Base-by-base conservation (phyloP, 345 rosid genomes). In the Geranium brycei region DNA sequence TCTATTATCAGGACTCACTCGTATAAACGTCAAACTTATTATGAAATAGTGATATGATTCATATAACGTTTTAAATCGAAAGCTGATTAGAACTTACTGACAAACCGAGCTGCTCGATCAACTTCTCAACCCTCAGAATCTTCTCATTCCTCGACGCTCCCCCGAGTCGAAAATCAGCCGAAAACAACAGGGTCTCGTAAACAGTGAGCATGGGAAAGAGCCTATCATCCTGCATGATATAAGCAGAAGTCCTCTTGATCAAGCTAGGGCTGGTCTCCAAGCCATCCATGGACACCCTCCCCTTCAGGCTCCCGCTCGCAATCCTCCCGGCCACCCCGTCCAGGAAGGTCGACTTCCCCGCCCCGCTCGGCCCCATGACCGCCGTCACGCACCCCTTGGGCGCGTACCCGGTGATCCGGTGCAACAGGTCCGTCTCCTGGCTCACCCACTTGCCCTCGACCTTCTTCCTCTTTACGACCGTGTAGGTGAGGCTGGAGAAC, bases 311-410 rank as follows among this genome's bases (percentile, higher is more conserved):
- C 58, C 85, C 88, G 51, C 83, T 83, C 0, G 88, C 83, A 7
- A 83, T 86, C 14, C 82, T 71, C 13, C 88, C 88, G 0, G 85
- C 88, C 62, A 86, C 17, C n/a, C 75, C 88, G 53, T 86, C 91
- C 59, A 86, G 63, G 11, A 86, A 59, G 1, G 91, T 86, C 5
- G 91, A 86, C 72, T 86, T 86, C 38, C 88, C 88, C 0, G 91
- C 88, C 28, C 88, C 91, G 35, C 91, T 86, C 0, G 87, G 87
- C 61, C 88, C 91, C 88, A 86, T 83, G 51, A 86, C 87, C 0
- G 88, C 91, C 3, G 85, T 86, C 68, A 86, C 61, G 71, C 82
- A 81, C 1, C 91, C 88, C 70, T 83, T 83, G 0, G 91, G 88
- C 7, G 87, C 88, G 30, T 80, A 76, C 8, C 91, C 91, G 2